phyloP scores from a whole-genome alignment of 2,329 filamentous ascomycete species.

The Lachnellula suecica region DNA sequence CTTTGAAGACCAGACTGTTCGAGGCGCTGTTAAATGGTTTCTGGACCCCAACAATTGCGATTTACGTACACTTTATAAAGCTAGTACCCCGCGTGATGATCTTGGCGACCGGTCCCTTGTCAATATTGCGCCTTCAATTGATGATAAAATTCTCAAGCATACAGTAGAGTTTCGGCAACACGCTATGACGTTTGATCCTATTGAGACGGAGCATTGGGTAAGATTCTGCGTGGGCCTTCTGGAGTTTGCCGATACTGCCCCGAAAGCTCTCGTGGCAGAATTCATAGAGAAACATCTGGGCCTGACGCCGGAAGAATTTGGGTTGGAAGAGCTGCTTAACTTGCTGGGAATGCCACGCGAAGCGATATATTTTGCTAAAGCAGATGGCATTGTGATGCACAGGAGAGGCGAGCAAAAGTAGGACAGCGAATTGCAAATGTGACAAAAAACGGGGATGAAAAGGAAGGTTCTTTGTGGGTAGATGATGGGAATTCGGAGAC shows the following conservation, averaged over 20 bases:
- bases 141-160: neutral
- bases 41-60: neutral
- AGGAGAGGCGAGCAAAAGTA: neutral
- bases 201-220: neutral
- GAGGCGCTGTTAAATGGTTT: neutral
- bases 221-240: neutral
- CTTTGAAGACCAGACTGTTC: neutral
- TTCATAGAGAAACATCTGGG: neutral
- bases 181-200: neutral
- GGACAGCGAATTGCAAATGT: neutral
- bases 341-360: neutral
- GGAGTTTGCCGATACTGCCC: neutral
- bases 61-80: neutral
- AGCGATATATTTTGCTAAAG: neutral
- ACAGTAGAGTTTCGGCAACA: neutral
- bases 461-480: too few species aligned
- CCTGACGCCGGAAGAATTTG: neutral
- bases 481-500: too few species aligned
- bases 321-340: neutral
- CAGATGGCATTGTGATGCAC: neutral
- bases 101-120: neutral
- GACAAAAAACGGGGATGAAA: neutral
- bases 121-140: neutral
- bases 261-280: neutral
- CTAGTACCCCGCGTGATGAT: neutral